Conservation (phyloP, 345 rosid genomes). For the Sonneratia alba region DNA sequence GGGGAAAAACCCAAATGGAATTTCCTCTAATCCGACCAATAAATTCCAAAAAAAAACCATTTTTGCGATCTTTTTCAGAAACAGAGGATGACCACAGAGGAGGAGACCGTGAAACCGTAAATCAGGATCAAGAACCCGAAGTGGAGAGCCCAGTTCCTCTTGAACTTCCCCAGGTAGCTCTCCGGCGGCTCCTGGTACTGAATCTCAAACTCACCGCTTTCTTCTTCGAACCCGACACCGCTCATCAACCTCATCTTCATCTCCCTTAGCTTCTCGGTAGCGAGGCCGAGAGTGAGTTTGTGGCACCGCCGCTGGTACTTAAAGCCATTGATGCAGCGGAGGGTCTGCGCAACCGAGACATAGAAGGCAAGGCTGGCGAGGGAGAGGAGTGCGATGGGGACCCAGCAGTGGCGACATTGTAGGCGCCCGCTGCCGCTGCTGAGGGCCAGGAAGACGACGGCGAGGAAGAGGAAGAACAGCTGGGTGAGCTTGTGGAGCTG, state of each 20-base stretch:
- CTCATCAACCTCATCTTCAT: slow-evolving; percentile 50
- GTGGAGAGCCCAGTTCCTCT: slow-evolving; percentile 94
- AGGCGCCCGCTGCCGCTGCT: slow-evolving; percentile 33
- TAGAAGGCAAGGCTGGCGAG: slow-evolving; percentile 82
- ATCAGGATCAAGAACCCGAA: slow-evolving; percentile 84
- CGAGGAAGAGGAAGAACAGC: slow-evolving; percentile 86
- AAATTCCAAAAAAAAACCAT: not conserved
- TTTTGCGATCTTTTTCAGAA: slow-evolving; percentile 22
- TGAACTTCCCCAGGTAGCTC: slow-evolving; percentile 84
- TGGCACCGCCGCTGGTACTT: slow-evolving; percentile 97
- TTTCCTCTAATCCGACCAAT: not conserved
- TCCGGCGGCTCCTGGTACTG: slow-evolving; percentile 96
- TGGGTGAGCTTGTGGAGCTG: slow-evolving; percentile 83
- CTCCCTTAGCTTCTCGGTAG: slow-evolving; percentile 78
- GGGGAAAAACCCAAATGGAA: slow-evolving; percentile 1
- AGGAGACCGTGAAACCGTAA: slow-evolving; percentile 71
- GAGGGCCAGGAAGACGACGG: slow-evolving; percentile 50
- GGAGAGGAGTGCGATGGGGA: slow-evolving; percentile 64
- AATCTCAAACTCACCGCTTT: slow-evolving; percentile 62
- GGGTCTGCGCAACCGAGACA: slow-evolving; percentile 84
- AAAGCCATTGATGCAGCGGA: slow-evolving; percentile 91
- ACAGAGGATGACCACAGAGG: slow-evolving; percentile 78
- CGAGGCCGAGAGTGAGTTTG: slow-evolving; percentile 86
- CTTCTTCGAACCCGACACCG: slow-evolving; percentile 6
- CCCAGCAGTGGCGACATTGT: slow-evolving; percentile 93